Conservation (phyloP, 768 basidiomycete species). For the Calocybe cyanea region DNA sequence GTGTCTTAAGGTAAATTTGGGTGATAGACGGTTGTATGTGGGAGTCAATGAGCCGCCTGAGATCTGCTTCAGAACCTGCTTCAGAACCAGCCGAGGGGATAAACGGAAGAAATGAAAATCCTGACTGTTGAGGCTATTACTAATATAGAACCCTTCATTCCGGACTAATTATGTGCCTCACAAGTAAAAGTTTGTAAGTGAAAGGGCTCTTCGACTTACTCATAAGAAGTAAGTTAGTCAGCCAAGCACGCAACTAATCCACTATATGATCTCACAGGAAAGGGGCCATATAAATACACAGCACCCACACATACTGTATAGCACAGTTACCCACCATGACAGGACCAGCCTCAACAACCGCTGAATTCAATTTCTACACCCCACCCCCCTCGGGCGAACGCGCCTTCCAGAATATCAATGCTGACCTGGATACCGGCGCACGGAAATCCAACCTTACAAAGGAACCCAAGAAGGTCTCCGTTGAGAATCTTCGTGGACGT, state of each 20-base stretch:
- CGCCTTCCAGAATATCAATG: conserved; percentile 22
- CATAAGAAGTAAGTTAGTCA: neutral
- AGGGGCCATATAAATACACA: neutral
- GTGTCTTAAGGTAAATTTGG: neutral
- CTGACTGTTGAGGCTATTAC: neutral
- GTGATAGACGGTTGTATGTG: neutral
- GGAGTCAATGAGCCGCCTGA: neutral
- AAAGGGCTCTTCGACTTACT: neutral
- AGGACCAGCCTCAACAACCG: conserved; percentile 7
- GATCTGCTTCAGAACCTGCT: neutral
- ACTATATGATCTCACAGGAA: neutral
- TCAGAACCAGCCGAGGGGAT: too few species aligned
- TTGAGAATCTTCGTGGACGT: conserved; percentile 53
- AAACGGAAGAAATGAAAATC: neutral
- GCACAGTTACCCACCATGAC: neutral
- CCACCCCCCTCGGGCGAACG: conserved; percentile 23
- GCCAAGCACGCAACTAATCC: neutral
- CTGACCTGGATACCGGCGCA: conserved; percentile 17
- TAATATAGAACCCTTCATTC: too few species aligned
- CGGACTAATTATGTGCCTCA: too few species aligned
- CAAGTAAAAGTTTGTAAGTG: too few species aligned
- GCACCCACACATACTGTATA: neutral
- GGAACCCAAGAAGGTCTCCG: conserved; percentile 26
- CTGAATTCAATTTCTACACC: conserved; percentile 14
- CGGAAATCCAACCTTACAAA: conserved; percentile 18